A percentile compares a stretch with the other conserved stretches of the same genome.
Conservation (phyloP, 169 alveolate species). For the Neospora caninum region DNA sequence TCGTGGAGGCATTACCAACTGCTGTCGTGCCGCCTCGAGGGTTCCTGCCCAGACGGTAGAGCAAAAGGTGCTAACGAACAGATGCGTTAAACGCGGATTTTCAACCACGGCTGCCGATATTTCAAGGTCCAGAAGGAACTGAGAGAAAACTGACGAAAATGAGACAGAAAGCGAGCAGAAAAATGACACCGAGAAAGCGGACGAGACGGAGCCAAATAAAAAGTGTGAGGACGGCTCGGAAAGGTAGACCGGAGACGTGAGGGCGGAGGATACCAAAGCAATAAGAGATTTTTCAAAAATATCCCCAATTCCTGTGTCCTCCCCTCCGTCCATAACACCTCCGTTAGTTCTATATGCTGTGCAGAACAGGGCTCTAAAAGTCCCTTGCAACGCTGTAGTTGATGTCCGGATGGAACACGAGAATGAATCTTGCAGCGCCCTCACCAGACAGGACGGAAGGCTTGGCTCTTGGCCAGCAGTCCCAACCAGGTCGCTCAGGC, state of each 20-base stretch:
- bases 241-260: not conserved
- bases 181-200: not conserved
- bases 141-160: not conserved
- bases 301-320: not conserved
- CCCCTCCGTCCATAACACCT: not conserved
- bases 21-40: not conserved
- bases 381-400: not conserved
- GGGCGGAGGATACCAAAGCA: not conserved
- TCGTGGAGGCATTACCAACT: not conserved
- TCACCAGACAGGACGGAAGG: not conserved
- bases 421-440: not conserved
- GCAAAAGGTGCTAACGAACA: not conserved
- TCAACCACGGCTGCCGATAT: not conserved
- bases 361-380: not conserved
- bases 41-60: slow-evolving; percentile 6
- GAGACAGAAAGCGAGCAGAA: not conserved
- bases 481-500: not conserved
- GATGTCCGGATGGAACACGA: not conserved
- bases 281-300: not conserved
- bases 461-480: not conserved
- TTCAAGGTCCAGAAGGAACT: not conserved
- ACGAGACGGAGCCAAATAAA: not conserved
- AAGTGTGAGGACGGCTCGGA: not conserved
- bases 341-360: not conserved
- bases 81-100: not conserved